Percentiles rank a stretch among this genome's conserved stretches.
These are phyloP conservation scores for Vachellia pachyceras DNA, from an alignment of 306 rosid species.

Conservation along the genomic window DNA sequence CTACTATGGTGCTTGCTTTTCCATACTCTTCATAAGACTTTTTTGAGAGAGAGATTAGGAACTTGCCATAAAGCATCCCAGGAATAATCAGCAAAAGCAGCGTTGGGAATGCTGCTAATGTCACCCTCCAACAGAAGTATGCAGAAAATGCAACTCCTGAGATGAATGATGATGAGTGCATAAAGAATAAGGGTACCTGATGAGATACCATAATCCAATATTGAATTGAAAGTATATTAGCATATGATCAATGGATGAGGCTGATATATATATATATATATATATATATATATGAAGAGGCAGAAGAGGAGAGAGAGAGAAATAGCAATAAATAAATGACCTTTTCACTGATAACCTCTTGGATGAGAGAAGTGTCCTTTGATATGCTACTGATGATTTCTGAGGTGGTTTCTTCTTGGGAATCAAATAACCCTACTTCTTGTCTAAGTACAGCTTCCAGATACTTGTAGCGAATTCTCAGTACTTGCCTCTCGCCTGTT, in stretches of 20 bases:
- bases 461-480: constrained; percentile 84
- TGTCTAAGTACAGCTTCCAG: constrained; percentile 88
- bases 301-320: not conserved
- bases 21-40: constrained; percentile 62
- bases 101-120: constrained; percentile 83
- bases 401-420: constrained; percentile 86
- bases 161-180: constrained; percentile 85
- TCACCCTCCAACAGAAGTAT: constrained; percentile 82
- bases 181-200: constrained; percentile 82
- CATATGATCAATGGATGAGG: no score
- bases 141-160: constrained; percentile 81
- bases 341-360: constrained; percentile 97
- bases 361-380: constrained; percentile 83
- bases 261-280: not conserved
- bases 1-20: constrained; percentile 69
- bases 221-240: no score
- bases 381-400: constrained; percentile 86
- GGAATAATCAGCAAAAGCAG: constrained; percentile 82
- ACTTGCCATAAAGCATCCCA: constrained; percentile 85
- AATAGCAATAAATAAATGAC: constrained; percentile 24
- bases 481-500: constrained; percentile 90
- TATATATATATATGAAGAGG: not conserved
- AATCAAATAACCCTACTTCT: constrained; percentile 92
- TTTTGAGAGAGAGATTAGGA: constrained; percentile 66
- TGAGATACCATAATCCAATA: not conserved